Base-by-base conservation (phyloP, 2,329 filamentous ascomycete species). In the Beauveria australis region DNA sequence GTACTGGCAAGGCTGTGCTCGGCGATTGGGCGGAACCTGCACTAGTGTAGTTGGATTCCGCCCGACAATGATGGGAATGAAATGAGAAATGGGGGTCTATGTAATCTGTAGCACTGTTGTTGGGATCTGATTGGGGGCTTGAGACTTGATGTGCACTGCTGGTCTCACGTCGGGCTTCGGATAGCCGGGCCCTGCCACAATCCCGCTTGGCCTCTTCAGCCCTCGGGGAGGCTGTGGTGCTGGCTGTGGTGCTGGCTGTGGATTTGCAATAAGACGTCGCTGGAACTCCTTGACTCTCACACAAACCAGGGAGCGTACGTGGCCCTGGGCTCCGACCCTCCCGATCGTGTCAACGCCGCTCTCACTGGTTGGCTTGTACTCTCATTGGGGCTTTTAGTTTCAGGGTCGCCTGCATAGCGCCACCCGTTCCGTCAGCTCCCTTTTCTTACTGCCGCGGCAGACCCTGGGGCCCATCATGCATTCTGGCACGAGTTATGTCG, bases 361-460 rank as follows among this genome's bases (percentile, higher is more conserved):
- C 22, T 28, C 26, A 22, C 46, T 43, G 53, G 33, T 16, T 16
- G 33, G 6, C 33, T 37, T 37, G 22, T 24, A 22, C 26, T 19
- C 24, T 26, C 41, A 54, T 37, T 53, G 41, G 14, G 8, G 48
- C 37, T 40, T 28, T 9, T 28, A 59, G 57, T 53, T 59, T 59
- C 57, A 59, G 49, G 49, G 57, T 46, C 56, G 37, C 47, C 51
- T 47, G 48, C 37, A 52, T 52, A 16, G 16, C 19, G 19, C 14
- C 19, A 18, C 40, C n/a, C 8, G 14, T n/a, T n/a, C n/a, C 8
- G 14, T n/a, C 14, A 46, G 58, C 30, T 47, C 49, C 26, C 28
- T 60, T 33, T 52, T 58, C 56, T 52, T 16, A 59, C 56, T 59
- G 47, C 56, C 52, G 56, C 3, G 37, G 24, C 44, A 49, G 19